Evolutionary conservation across 179 eudicot species (phyloP).

Genomic region (Pouteria campechiana): DNA sequence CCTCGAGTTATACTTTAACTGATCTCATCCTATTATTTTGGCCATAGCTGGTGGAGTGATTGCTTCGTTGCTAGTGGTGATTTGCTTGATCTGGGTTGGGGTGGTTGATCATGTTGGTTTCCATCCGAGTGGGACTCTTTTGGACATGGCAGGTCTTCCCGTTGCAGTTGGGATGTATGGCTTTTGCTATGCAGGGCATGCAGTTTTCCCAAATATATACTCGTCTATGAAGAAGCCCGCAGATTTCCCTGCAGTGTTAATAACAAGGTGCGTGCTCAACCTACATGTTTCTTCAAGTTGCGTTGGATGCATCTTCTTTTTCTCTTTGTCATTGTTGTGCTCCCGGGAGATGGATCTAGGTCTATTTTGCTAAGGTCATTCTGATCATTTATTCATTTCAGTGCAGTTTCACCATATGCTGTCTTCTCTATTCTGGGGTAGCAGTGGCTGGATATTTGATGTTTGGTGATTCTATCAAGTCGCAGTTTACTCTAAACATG

Average conservation of each 20-base stretch:
- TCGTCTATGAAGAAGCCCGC: slow-evolving; percentile 50
- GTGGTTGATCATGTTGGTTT: slow-evolving; percentile 33
- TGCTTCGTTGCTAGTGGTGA: slow-evolving; percentile 22
- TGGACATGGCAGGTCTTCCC: slow-evolving; percentile 34
- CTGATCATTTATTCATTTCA: background rate
- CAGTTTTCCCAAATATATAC: slow-evolving; percentile 54
- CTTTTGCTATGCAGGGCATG: slow-evolving; percentile 55
- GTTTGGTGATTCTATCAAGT: slow-evolving; percentile 33
- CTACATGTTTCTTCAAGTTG: background rate
- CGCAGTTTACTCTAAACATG: slow-evolving; percentile 50
- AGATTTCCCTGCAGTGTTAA: slow-evolving; percentile 31
- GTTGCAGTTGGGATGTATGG: slow-evolving; percentile 40
- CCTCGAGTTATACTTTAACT: no score
- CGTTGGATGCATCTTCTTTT: no score
- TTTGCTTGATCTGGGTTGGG: slow-evolving; percentile 50
- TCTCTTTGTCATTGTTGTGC: no score
- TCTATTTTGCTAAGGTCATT: background rate
- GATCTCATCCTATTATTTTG: background rate
- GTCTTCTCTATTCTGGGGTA: slow-evolving; percentile 23
- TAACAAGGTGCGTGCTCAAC: slow-evolving; percentile 24
- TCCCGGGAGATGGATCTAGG: background rate
- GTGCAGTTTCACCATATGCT: slow-evolving; percentile 29
- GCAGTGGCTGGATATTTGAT: slow-evolving; percentile 30
- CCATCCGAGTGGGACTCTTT: slow-evolving; percentile 25
- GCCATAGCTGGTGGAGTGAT: slow-evolving; percentile 51